phyloP scores from a whole-genome alignment of 768 basidiomycete species.

The Hygrocybe coccinea region DNA sequence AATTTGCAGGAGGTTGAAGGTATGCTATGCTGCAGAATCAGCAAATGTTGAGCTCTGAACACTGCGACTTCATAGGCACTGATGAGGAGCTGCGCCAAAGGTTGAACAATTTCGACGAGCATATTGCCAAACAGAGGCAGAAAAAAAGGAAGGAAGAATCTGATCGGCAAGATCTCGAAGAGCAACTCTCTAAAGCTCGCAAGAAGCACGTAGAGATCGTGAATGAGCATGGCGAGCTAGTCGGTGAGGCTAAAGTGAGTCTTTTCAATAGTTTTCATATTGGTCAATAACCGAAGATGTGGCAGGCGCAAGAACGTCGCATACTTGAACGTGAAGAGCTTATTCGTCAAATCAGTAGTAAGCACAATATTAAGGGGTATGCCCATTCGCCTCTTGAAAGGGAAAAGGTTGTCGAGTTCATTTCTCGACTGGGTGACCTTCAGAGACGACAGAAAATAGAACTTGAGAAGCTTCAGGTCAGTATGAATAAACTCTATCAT shows the following conservation, averaged over 20 bases:
- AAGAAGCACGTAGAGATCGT: constrained; percentile 52
- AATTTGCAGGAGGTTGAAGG: constrained; percentile 66
- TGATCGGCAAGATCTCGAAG: constrained; percentile 59
- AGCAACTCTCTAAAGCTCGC: constrained; percentile 47
- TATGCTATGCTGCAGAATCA: constrained; percentile 24
- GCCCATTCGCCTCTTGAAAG: constrained; percentile 64
- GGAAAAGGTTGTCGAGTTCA: constrained; percentile 69
- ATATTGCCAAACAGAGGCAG: constrained; percentile 48
- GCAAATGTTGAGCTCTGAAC: constrained; percentile 2
- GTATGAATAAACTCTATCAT: constrained; percentile 5
- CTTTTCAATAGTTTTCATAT: neutral
- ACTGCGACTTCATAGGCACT: constrained; percentile 42
- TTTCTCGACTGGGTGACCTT: constrained; percentile 56
- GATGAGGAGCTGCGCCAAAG: constrained; percentile 66
- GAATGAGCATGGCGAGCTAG: constrained; percentile 60
- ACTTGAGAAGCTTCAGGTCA: constrained; percentile 65
- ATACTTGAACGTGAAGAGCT: constrained; percentile 66
- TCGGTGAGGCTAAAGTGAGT: constrained; percentile 67
- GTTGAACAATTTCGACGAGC: constrained; percentile 54
- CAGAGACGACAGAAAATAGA: constrained; percentile 59
- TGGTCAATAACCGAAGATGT: neutral
- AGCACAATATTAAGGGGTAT: constrained; percentile 70
- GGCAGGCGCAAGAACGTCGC: constrained; percentile 68
- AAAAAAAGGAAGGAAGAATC: constrained; percentile 43
- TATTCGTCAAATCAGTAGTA: constrained; percentile 64